These are phyloP conservation scores for Starmerella sirachaensis DNA, from an alignment of 805 yeast genomes.

Conservation along the genomic window DNA sequence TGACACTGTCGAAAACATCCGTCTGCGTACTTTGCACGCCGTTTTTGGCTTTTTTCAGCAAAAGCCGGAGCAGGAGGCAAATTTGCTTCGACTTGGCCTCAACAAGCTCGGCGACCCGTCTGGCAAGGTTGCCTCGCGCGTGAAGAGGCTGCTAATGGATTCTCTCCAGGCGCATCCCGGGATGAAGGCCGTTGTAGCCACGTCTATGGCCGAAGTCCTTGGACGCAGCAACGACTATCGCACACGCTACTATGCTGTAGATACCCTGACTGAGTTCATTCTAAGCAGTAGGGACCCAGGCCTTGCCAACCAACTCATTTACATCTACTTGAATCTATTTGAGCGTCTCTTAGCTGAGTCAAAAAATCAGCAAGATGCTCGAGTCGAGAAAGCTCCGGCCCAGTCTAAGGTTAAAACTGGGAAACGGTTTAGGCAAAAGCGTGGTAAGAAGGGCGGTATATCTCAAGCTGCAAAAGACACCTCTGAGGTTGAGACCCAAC, in stretches of 20 bases:
- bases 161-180: conserved; percentile 89
- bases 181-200: conserved; percentile 74
- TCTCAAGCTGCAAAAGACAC: conserved; percentile 24
- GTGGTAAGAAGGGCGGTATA: conserved; percentile 65
- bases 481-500: conserved; percentile 44
- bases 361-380: conserved; percentile 30
- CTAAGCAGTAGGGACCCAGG: conserved; percentile 62
- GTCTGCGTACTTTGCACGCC: conserved; percentile 62
- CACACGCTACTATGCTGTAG: conserved; percentile 73
- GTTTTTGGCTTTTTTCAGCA: conserved; percentile 67
- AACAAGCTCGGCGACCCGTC: conserved; percentile 91
- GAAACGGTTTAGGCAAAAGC: conserved; percentile 57
- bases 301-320: conserved; percentile 73
- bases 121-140: conserved; percentile 77
- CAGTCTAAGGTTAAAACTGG: conserved; percentile 31
- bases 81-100: conserved; percentile 74
- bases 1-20: conserved; percentile 81
- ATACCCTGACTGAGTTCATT: conserved; percentile 87
- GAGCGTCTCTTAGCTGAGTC: conserved; percentile 64
- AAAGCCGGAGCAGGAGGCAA: conserved; percentile 95
- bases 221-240: conserved; percentile 69
- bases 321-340: conserved; percentile 75
- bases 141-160: conserved; percentile 68
- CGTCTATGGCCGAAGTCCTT: conserved; percentile 67
- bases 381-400: conserved; percentile 22